These are phyloP conservation scores for Rhodotorula kratochvilovae DNA, from an alignment of 768 basidiomycete genomes.

Conservation along the genomic window DNA sequence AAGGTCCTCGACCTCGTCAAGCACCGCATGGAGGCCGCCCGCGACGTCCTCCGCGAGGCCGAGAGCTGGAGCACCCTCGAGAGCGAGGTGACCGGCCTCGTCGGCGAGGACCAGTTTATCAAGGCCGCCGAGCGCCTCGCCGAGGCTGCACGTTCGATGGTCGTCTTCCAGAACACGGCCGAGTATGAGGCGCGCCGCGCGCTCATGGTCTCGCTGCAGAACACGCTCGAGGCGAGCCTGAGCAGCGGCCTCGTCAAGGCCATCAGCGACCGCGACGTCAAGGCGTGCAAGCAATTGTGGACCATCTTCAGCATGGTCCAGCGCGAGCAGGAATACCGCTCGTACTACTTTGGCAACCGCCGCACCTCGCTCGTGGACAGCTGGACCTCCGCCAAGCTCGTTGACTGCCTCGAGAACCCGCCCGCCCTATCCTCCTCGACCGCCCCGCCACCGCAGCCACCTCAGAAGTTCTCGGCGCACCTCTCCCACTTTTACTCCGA, in stretches of 20 bases:
- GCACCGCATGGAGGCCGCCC: conserved; percentile 75
- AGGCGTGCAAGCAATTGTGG: conserved; percentile 71
- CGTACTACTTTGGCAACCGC: conserved; percentile 86
- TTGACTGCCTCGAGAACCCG: conserved; percentile 40
- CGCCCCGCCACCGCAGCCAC: conserved; percentile 21
- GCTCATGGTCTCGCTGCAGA: conserved; percentile 86
- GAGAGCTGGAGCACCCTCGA: conserved; percentile 96
- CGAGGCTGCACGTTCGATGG: conserved; percentile 82
- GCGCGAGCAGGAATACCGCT: conserved; percentile 83
- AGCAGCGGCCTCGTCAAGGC: conserved; percentile 85
- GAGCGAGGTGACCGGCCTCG: conserved; percentile 79
- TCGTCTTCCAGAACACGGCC: conserved; percentile 84
- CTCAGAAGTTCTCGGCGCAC: conserved; percentile 58
- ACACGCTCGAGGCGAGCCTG: conserved; percentile 87
- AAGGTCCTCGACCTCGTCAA: conserved; percentile 77
- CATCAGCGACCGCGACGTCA: conserved; percentile 70
- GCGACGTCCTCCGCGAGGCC: conserved; percentile 86
- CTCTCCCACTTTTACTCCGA: conserved; percentile 69
- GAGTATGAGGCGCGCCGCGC: conserved; percentile 82
- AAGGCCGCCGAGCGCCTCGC: conserved; percentile 89
- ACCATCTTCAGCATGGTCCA: conserved; percentile 85
- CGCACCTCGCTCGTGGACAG: conserved; percentile 60
- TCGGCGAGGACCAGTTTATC: conserved; percentile 69
- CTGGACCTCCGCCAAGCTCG: conserved; percentile 64
- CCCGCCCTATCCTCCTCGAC: conserved; percentile 15